Percentiles rank a stretch among this genome's conserved stretches.
These are phyloP conservation scores for Eimeria falciformis DNA, from an alignment of 169 alveolate species.

Conservation along the genomic window DNA sequence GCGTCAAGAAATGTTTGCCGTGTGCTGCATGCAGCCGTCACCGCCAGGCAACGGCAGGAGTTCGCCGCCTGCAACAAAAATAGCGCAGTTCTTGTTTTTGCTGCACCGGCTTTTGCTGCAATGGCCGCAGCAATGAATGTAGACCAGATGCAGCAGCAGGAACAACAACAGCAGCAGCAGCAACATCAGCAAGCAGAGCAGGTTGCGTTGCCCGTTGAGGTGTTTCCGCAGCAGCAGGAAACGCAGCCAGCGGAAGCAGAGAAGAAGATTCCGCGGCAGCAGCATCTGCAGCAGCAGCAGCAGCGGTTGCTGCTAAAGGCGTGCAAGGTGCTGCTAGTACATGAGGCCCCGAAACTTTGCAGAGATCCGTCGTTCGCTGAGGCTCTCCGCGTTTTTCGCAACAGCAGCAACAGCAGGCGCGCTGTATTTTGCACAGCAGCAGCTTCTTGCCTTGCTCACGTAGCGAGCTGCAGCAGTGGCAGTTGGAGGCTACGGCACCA, in stretches of 20 bases:
- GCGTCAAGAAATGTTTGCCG: not conserved
- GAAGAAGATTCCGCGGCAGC: not conserved
- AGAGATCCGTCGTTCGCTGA: not conserved
- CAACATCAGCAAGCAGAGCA: too few relatives aligned
- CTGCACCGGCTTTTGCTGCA: not conserved
- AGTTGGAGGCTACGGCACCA: not conserved
- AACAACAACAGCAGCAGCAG: not conserved
- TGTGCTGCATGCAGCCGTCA: not conserved
- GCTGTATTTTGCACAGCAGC: not conserved
- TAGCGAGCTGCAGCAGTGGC: not conserved
- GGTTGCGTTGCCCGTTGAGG: too few relatives aligned
- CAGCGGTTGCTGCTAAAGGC: not conserved
- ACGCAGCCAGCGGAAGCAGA: not conserved
- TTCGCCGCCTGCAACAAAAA: not conserved
- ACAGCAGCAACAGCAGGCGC: not conserved
- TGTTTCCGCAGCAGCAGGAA: not conserved
- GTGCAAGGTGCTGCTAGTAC: not conserved
- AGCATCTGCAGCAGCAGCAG: constrained; percentile 21
- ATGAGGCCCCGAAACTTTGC: not conserved
- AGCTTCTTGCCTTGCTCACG: not conserved
- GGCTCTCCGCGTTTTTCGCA: not conserved
- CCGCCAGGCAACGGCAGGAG: not conserved
- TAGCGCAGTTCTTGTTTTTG: not conserved
- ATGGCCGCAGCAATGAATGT: not conserved
- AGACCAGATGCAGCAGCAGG: not conserved